phyloP scores from a whole-genome alignment of 805 yeast genomes.

The Naumovozyma castellii region DNA sequence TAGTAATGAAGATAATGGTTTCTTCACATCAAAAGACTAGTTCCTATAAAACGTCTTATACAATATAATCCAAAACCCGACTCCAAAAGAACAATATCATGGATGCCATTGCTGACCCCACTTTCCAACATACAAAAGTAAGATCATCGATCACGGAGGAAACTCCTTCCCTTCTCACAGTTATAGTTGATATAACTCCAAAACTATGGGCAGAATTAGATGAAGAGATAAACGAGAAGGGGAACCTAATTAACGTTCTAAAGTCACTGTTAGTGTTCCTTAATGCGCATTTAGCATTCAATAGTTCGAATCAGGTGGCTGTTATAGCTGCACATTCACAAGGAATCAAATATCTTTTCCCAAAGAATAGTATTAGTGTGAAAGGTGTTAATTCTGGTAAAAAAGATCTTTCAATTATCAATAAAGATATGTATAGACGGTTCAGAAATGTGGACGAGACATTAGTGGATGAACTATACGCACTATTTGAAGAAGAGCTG shows the following conservation, averaged over 20 bases:
- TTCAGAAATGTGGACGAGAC: conserved; percentile 71
- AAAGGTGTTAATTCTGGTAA: neutral
- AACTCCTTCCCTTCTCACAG: conserved; percentile 68
- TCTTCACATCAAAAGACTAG: too few species aligned
- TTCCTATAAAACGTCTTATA: too few species aligned
- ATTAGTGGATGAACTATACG: conserved; percentile 50
- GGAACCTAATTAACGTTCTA: conserved; percentile 49
- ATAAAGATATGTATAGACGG: conserved; percentile 71
- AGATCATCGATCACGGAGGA: conserved; percentile 37
- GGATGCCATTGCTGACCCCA: conserved; percentile 32
- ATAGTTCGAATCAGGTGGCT: conserved; percentile 76
- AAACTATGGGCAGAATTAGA: conserved; percentile 34
- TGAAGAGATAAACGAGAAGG: conserved; percentile 22
- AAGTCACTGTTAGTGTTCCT: conserved; percentile 63
- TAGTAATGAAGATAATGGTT: too few species aligned
- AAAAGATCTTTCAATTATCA: conserved; percentile 29
- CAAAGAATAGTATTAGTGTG: conserved; percentile 28
- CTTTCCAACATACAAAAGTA: conserved; percentile 22
- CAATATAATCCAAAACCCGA: neutral
- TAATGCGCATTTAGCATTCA: conserved; percentile 81
- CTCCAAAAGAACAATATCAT: conserved; percentile 5
- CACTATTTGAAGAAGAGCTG: conserved; percentile 33
- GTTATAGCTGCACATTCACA: conserved; percentile 65
- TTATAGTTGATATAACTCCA: conserved; percentile 72
- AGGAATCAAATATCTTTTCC: conserved; percentile 65